These are phyloP conservation scores for Chionographis japonica DNA, from an alignment of 106 monocot genomes.

Conservation along the genomic window DNA sequence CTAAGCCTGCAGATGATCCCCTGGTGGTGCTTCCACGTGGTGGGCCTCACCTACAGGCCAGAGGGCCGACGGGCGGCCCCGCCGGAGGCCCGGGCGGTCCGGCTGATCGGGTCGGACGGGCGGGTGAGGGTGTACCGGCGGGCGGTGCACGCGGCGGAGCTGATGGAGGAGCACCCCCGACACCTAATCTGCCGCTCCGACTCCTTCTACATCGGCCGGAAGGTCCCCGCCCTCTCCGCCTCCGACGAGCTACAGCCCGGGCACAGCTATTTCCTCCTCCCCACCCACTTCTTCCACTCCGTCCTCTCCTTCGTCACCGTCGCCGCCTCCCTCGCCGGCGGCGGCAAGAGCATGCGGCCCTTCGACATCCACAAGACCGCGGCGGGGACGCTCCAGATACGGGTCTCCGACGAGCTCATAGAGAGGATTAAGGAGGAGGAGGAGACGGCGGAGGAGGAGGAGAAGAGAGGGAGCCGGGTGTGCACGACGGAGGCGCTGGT, in stretches of 20 bases:
- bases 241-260: slow-evolving; percentile 56
- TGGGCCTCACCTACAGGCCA: not conserved
- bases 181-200: slow-evolving; percentile 79
- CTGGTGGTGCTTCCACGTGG: slow-evolving; percentile 11
- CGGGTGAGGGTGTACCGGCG: slow-evolving; percentile 35
- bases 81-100: not conserved
- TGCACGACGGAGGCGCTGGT: slow-evolving; percentile 49
- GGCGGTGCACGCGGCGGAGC: slow-evolving; percentile 44
- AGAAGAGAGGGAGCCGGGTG: slow-evolving; percentile 6
- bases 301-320: slow-evolving; percentile 72
- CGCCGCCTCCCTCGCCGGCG: slow-evolving; percentile 19
- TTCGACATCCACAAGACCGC: slow-evolving; percentile 58
- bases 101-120: slow-evolving; percentile 54
- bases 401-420: slow-evolving; percentile 14
- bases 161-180: slow-evolving; percentile 43
- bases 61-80: not conserved
- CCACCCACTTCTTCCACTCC: slow-evolving; percentile 70
- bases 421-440: slow-evolving; percentile 24
- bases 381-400: slow-evolving; percentile 51
- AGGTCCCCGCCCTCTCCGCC: slow-evolving; percentile 45
- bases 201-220: slow-evolving; percentile 62
- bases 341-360: slow-evolving; percentile 12
- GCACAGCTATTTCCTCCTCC: slow-evolving; percentile 74
- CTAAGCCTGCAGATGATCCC: slow-evolving; percentile 13
- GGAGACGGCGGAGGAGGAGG: slow-evolving; percentile 1